Evolutionary conservation across 2,329 filamentous ascomycete genomes (phyloP).

Genomic region (Ramularia endophylla): DNA sequence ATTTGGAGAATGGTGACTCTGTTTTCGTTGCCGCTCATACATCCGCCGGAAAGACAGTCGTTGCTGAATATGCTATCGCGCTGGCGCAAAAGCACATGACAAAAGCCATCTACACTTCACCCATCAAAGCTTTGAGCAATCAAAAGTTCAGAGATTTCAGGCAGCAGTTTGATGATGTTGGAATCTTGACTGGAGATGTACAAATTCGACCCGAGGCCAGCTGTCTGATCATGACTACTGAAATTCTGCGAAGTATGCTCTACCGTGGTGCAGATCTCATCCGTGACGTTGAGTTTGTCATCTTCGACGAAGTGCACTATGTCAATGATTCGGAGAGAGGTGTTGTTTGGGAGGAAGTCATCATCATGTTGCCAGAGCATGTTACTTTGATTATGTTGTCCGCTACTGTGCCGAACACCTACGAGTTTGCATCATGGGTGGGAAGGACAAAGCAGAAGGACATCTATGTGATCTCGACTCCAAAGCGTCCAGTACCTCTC

Average conservation of each 20-base stretch:
- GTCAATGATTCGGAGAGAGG: conserved; percentile 94
- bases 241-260: conserved; percentile 96
- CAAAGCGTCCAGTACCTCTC: conserved; percentile 87
- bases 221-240: conserved; percentile 98
- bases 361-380: conserved; percentile 98
- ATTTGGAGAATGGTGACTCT: conserved; percentile 91
- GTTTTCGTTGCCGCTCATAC: conserved; percentile 98
- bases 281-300: conserved; percentile 95
- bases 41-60: conserved; percentile 95
- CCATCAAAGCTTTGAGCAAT: conserved; percentile 97
- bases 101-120: conserved; percentile 97
- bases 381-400: conserved; percentile 93
- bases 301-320: conserved; percentile 98
- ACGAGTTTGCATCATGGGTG: conserved; percentile 98
- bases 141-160: conserved; percentile 98
- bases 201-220: conserved; percentile 97
- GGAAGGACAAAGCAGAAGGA: conserved; percentile 97
- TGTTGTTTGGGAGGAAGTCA: conserved; percentile 99
- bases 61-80: conserved; percentile 96
- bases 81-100: conserved; percentile 98
- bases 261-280: conserved; percentile 95
- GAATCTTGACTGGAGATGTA: conserved; percentile 93
- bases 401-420: conserved; percentile 93
- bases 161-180: conserved; percentile 85
- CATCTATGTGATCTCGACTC: conserved; percentile 97